Evolutionary conservation across 2,329 filamentous ascomycete species (phyloP), one percentile per base, ranked within the genome.

Genomic region (Hymenoscyphus salicellus): DNA sequence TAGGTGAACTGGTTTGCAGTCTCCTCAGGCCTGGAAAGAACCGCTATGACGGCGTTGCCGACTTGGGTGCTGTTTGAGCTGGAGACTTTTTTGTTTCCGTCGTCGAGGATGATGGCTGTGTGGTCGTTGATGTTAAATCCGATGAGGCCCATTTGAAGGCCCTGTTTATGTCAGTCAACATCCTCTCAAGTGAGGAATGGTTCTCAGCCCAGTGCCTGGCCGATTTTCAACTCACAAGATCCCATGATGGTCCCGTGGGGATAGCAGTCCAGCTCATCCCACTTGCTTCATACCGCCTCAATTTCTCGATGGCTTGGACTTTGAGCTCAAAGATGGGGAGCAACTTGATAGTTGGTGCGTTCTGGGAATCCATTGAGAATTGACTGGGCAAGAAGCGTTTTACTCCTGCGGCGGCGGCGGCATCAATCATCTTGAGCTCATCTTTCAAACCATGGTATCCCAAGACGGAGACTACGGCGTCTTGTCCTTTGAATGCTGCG

Each of bases 321-420:
- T 79, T 77, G 33, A 71, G 74, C 41, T 70, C 58, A 14, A 79
- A 72, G 1, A 70, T 70, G 2, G 65, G 68, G 61, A 76, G 75
- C 0, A 70, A 36, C 61, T 64, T 30, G 20, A 59, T 58, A 14
- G 60, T 60, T n/a, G 63, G 61, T 17, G 58, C 58, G 23, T 61
- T 66, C 30, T 38, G 52, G 2, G 64, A 63, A 28, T 70, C 64
- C n/a, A 10, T 55, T 20, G 74, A 75, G 57, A 81, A 88, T 64
- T 88, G 85, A 16, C 82, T 82, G 1, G 85, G 84, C 49, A 88
- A 77, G 75, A 86, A 86, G 23, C 84, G 79, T 71, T 84, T 80
- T 11, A 88, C 84, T 17, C 84, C 82, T 1, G 84, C 84, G 26
- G 79, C 79, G 49, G 83, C 79, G 14, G 84, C 80, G 0, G 85